Evolutionary conservation across 371 early-diverging fungal genomes (phyloP).

Genomic region (Circinella umbellata): DNA sequence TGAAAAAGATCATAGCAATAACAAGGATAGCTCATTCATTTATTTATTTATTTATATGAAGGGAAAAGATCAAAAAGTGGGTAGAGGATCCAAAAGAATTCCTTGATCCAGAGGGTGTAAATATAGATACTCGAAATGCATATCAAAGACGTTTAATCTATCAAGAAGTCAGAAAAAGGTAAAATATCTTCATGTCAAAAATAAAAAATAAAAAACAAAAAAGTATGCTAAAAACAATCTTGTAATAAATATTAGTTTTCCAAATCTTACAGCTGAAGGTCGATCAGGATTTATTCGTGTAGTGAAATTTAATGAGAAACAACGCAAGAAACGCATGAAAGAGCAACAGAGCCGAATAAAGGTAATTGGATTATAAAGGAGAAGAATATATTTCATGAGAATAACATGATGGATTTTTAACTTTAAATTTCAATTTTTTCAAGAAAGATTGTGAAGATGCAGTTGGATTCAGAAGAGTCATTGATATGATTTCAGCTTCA

Average conservation of each 20-base stretch:
- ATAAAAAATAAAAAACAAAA: too few relatives aligned
- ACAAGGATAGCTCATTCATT: not conserved
- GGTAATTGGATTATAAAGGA: conserved; percentile 1
- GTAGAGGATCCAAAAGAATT: conserved; percentile 32
- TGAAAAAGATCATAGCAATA: too few relatives aligned
- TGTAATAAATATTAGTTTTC: conserved; percentile 29
- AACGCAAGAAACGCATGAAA: conserved; percentile 33
- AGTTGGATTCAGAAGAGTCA: conserved; percentile 78
- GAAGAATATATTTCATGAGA: not conserved
- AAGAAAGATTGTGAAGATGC: conserved; percentile 63
- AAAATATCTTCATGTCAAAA: not conserved
- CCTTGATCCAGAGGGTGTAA: conserved; percentile 41
- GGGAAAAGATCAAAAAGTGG: conserved; percentile 55
- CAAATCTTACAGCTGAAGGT: conserved; percentile 51
- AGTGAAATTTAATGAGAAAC: conserved; percentile 43
- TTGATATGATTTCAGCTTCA: conserved; percentile 72
- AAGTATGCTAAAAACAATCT: not conserved
- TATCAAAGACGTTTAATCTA: conserved; percentile 71
- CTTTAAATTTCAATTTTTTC: not conserved
- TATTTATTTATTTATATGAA: conserved; percentile 16
- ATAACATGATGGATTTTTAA: not conserved
- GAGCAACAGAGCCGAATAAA: conserved; percentile 23
- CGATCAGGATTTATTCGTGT: conserved; percentile 48
- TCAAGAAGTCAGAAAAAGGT: conserved; percentile 70
- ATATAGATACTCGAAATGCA: conserved; percentile 54